Base-by-base conservation (phyloP, 108 stramenopile genomes). In the Schizochytrium sp. region DNA sequence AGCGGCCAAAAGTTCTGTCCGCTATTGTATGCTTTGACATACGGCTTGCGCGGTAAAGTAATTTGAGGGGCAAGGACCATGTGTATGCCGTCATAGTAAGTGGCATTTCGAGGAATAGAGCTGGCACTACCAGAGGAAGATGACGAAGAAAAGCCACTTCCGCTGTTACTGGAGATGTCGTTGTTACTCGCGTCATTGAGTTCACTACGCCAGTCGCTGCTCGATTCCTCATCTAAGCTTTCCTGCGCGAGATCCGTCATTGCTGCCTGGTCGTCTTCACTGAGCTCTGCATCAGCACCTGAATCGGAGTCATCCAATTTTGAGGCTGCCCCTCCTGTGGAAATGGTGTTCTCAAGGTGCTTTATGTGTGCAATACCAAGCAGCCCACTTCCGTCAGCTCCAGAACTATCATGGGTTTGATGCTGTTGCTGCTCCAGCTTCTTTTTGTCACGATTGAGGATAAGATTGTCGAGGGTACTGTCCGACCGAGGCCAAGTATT, bases 21-120 rank as follows among this genome's bases (percentile, higher is more conserved):
- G 76, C 76, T 83, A 28, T 83, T 83, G 2, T 83, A 83, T 5
- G 76, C 5, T 5, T 40, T 56, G 17, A 83, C 76, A 13, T 55
- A 38, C 45, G 76, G 76, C 28, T 55, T 83, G 28, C 53, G 47
- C 50, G 76, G 76, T 5, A 83, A 53, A 47, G 49, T 12, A 5
- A 83, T 50, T 28, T 83, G 76, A 17, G 76, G 76, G 28, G 76
- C 47, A 10, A 83, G 76, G 15, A 83, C 28, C 76, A 83, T 83
- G 12, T 83, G 47, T 42, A n/a, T 17, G 47, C 76, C 76, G 76
- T 83, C 76, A 53, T 83, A 83, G 10, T 53, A 44, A 15, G 64
- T 69, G 8, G 40, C 64, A 17, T 58, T 83, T 5, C 76, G 50
- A n/a, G 47, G 15, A 83, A 83, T 3, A 5, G 15, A 10, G 76